Evolutionary conservation across 352 stramenopile genomes (phyloP).

Genomic region (Phytophthora rubi): DNA sequence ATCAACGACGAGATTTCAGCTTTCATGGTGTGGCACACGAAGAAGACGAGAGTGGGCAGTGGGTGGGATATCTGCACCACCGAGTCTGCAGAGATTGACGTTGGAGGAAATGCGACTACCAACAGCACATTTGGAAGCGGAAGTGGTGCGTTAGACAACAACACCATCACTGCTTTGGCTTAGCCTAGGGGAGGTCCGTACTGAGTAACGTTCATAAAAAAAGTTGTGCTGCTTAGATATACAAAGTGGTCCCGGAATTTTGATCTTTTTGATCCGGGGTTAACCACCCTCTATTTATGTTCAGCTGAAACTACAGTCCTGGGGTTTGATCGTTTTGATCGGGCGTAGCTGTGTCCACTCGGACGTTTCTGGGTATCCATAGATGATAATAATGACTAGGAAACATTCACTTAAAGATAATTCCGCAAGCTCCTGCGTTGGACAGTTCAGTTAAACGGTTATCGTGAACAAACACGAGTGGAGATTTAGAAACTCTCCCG

Average conservation of each 20-base stretch:
- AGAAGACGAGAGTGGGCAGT: background rate
- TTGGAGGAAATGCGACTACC: background rate
- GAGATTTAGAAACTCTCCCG: background rate
- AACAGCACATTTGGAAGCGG: background rate
- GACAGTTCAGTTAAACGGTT: background rate
- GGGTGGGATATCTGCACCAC: conserved; percentile 3
- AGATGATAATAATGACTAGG: background rate
- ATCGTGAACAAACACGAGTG: background rate
- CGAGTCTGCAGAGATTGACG: background rate
- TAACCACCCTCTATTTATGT: too few species aligned
- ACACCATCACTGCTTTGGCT: background rate
- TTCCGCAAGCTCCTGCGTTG: background rate
- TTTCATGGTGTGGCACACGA: conserved; percentile 4
- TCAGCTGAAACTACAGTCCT: too few species aligned
- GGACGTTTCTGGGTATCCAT: background rate
- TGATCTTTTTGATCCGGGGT: too few species aligned
- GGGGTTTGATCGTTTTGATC: background rate
- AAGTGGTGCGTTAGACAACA: background rate
- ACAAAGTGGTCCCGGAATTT: too few species aligned
- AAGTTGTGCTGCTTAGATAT: too few species aligned
- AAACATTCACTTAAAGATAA: background rate
- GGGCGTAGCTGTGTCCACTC: background rate
- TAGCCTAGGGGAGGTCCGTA: background rate
- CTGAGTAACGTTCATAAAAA: too few species aligned
- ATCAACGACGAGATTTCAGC: conserved; percentile 11